A percentile compares a stretch with the other conserved stretches of the same genome.
phyloP scores from a whole-genome alignment of 73 alveolate genomes.

The Blepharisma japonicum region DNA sequence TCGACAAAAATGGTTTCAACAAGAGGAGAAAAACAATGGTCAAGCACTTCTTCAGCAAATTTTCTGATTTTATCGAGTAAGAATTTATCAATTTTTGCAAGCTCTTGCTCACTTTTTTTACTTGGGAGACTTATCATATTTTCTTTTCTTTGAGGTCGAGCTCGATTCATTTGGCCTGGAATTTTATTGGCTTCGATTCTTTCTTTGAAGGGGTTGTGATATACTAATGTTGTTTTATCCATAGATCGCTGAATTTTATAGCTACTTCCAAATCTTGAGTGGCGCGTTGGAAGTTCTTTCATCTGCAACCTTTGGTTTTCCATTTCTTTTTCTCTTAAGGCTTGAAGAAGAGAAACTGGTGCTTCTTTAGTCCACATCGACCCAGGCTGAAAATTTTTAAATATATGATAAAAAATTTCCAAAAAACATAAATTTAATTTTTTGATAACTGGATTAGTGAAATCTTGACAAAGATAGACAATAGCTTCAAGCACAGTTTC shows the following conservation, averaged over 20 bases:
- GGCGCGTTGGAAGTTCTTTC: conserved; percentile 31
- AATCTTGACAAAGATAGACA: conserved; percentile 65
- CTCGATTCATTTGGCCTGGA: conserved; percentile 18
- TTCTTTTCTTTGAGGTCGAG: conserved; percentile 34
- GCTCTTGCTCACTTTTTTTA: conserved; percentile 31
- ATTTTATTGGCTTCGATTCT: conserved; percentile 13
- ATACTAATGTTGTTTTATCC: conserved; percentile 14
- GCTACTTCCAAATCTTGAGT: conserved; percentile 32
- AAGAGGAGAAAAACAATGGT: conserved; percentile 54
- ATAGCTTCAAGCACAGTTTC: conserved; percentile 69
- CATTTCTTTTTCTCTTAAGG: conserved; percentile 26
- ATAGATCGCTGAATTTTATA: conserved; percentile 31
- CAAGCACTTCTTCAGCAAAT: conserved; percentile 53
- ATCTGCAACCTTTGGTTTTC: conserved; percentile 27
- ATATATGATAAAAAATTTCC: conserved; percentile 56
- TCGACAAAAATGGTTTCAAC: conserved; percentile 52
- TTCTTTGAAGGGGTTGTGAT: conserved; percentile 33
- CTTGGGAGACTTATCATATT: conserved; percentile 30
- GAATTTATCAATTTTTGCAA: conserved; percentile 34
- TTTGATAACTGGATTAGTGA: conserved; percentile 43
- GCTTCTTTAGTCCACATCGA: conserved; percentile 38
- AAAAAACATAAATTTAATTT: conserved; percentile 57
- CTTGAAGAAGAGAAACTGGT: conserved; percentile 15
- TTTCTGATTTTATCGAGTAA: conserved; percentile 34
- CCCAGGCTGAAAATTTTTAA: conserved; percentile 65